phyloP scores from a whole-genome alignment of 768 basidiomycete genomes.

The Termitomyces sp. region DNA sequence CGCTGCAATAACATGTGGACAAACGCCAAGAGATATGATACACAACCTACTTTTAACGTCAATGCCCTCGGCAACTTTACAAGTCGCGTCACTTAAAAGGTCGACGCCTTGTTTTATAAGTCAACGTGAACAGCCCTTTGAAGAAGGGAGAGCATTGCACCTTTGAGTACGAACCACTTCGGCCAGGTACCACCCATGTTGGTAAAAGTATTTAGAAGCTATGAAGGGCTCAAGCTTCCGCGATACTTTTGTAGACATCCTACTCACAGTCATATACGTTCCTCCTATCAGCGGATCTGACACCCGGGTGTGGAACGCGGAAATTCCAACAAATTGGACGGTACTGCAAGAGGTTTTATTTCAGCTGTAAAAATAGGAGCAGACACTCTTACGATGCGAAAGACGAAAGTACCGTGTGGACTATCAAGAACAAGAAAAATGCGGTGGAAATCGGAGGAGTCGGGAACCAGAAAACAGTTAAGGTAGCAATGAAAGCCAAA shows the following conservation, averaged over 20 bases:
- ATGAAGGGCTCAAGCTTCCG: not conserved
- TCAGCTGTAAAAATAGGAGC: not conserved
- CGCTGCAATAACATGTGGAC: conserved; percentile 34
- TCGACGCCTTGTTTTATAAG: conserved; percentile 63
- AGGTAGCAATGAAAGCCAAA: conserved; percentile 66
- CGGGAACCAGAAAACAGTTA: conserved; percentile 86
- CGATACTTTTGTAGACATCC: not conserved
- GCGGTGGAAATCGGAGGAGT: conserved; percentile 60
- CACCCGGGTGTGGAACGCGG: conserved; percentile 97
- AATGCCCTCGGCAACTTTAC: conserved; percentile 61
- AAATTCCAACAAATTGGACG: conserved; percentile 97
- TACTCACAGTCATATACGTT: conserved; percentile 95
- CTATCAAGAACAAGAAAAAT: conserved; percentile 79
- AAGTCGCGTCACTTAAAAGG: conserved; percentile 79
- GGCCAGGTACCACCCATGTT: conserved; percentile 99
- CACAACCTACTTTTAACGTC: conserved; percentile 45
- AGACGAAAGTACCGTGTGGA: conserved; percentile 77
- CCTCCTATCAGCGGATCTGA: conserved; percentile 97
- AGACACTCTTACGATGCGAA: conserved; percentile 67
- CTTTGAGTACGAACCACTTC: conserved; percentile 92
- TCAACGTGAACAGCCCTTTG: conserved; percentile 6
- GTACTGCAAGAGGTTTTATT: conserved; percentile 47
- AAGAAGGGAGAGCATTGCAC: conserved; percentile 24
- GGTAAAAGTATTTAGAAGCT: conserved; percentile 93
- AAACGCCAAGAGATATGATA: not conserved